Conservation (phyloP, 352 stramenopile genomes). For the Pythium aristosporum region DNA sequence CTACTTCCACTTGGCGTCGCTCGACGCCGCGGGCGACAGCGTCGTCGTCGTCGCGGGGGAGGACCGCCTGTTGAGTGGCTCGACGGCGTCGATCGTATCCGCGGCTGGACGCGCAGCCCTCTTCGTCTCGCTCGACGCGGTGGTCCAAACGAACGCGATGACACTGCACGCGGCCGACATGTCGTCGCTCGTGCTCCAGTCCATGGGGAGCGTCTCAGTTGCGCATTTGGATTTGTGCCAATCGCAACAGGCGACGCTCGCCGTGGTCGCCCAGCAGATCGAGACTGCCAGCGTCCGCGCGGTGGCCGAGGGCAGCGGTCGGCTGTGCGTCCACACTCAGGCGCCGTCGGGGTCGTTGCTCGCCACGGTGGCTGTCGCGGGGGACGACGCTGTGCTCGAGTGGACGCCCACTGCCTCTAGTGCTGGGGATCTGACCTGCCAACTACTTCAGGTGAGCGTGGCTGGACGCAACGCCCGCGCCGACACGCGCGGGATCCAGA, state of each 20-base stretch:
- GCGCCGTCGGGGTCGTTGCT: not conserved
- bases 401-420: constrained; percentile 1
- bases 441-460: not conserved
- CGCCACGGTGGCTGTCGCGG: not conserved
- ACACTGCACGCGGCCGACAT: not conserved
- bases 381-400: constrained; percentile 1
- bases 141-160: not conserved
- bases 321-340: constrained; percentile 16
- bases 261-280: not conserved
- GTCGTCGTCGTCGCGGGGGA: constrained; percentile 12
- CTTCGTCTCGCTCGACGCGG: not conserved
- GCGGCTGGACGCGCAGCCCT: not conserved
- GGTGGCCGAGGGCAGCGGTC: not conserved
- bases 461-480: not conserved
- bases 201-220: not conserved
- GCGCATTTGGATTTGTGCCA: not conserved
- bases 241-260: constrained; percentile 5
- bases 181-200: constrained; percentile 17
- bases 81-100: not conserved
- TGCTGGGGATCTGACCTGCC: not conserved
- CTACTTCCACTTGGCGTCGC: not conserved
- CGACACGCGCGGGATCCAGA: constrained; percentile 1
- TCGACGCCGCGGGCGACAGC: constrained; percentile 8
- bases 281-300: not conserved
- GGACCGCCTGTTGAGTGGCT: not conserved